Evolutionary conservation across 1,139 yeast genomes (phyloP).

Genomic region (Hansenula lynferdii): DNA sequence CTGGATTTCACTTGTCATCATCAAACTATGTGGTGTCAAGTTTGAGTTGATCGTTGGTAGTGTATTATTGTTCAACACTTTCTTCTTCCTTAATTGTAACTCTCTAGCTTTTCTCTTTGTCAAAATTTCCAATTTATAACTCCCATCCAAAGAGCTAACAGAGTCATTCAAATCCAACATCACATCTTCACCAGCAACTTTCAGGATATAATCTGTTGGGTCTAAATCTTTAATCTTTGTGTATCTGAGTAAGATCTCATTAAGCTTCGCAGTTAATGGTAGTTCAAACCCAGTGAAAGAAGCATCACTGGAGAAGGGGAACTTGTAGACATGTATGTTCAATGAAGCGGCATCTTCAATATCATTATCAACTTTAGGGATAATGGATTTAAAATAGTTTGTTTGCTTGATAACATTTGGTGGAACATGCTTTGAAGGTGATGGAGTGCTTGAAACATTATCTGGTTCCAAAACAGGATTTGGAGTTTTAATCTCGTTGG

Average conservation of each 20-base stretch:
- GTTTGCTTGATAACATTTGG: conserved; percentile 19
- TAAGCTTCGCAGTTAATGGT: conserved; percentile 27
- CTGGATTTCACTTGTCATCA: conserved; percentile 5
- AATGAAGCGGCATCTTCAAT: conserved; percentile 22
- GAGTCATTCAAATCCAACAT: conserved; percentile 30
- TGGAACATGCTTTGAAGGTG: conserved; percentile 11
- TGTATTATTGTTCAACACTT: conserved; percentile 8
- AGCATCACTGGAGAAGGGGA: conserved; percentile 25
- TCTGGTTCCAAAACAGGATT: conserved; percentile 33
- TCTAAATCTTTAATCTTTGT: conserved; percentile 27
- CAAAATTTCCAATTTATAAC: conserved; percentile 14
- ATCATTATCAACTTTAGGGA: conserved; percentile 20
- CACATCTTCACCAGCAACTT: conserved; percentile 24
- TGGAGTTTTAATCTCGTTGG: conserved; percentile 44
- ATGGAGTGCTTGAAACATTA: conserved; percentile 8
- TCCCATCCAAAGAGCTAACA: conserved; percentile 30
- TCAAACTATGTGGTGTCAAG: conserved; percentile 21
- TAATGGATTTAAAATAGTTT: conserved; percentile 31
- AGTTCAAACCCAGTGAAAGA: conserved; percentile 25
- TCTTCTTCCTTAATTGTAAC: conserved; percentile 14
- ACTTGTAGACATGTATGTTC: conserved; percentile 26
- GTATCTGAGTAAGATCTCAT: conserved; percentile 28
- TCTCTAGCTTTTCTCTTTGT: conserved; percentile 17
- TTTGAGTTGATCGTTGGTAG: conserved; percentile 22
- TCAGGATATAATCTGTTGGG: conserved; percentile 28